phyloP scores from a whole-genome alignment of 257 asterid species.

The Nicotiana otophora region DNA sequence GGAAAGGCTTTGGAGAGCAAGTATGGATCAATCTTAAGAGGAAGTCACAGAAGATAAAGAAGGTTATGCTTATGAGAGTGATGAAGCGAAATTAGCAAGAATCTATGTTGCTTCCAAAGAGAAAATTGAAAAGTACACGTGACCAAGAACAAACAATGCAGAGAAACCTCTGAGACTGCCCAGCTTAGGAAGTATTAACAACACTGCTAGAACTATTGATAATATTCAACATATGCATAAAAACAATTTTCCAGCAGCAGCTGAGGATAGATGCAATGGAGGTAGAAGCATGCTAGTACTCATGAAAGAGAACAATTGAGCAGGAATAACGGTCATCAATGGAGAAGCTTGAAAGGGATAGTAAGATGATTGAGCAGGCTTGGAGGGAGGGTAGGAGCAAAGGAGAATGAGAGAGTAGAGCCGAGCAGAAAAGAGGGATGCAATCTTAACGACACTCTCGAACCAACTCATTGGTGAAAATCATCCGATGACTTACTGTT shows the following conservation, averaged over 20 bases:
- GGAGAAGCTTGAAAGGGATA: slow-evolving; percentile 65
- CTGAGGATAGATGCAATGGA: slow-evolving; percentile 58
- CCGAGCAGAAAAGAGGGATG: slow-evolving; percentile 73
- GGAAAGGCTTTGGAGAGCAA: background rate
- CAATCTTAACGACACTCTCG: slow-evolving; percentile 44
- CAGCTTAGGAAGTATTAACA: slow-evolving; percentile 3
- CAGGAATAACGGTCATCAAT: slow-evolving; percentile 53
- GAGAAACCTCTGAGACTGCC: slow-evolving; percentile 16
- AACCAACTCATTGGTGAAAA: slow-evolving; percentile 46
- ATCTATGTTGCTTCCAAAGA: slow-evolving; percentile 23
- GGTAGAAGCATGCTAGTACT: slow-evolving; percentile 38
- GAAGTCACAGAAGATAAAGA: slow-evolving; percentile 28
- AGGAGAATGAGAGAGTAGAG: slow-evolving; percentile 53
- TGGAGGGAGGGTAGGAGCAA: slow-evolving; percentile 63
- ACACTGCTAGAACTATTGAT: slow-evolving; percentile 9
- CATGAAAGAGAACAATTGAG: slow-evolving; percentile 46
- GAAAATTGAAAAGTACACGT: slow-evolving; percentile 25
- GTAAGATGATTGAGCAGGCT: slow-evolving; percentile 46
- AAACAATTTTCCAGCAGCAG: slow-evolving; percentile 42
- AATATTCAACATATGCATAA: slow-evolving; percentile 33
- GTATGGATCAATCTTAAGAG: slow-evolving; percentile 28
- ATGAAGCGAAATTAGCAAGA: slow-evolving; percentile 19
- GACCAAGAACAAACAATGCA: slow-evolving; percentile 10
- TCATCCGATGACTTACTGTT: background rate
- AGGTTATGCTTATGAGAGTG: slow-evolving; percentile 26